Evolutionary conservation across 371 early-diverging fungal species (phyloP).

Genomic region (Mucor circinelloides): DNA sequence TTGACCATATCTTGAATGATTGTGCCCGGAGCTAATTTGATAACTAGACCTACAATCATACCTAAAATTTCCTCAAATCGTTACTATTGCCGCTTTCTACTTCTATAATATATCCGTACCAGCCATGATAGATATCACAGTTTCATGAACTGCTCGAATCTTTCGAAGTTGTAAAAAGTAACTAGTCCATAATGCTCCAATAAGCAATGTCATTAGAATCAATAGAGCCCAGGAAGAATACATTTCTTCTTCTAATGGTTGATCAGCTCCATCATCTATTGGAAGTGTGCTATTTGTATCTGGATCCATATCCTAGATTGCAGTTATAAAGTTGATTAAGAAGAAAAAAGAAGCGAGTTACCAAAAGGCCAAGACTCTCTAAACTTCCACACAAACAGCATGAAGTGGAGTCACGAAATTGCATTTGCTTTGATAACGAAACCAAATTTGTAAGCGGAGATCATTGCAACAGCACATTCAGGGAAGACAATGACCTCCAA

Average conservation of each 20-base stretch:
- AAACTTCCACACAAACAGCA: neutral
- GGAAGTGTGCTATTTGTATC: conserved; percentile 21
- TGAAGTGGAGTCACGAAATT: conserved; percentile 1
- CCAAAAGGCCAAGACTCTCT: neutral
- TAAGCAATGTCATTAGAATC: conserved; percentile 80
- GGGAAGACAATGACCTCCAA: neutral
- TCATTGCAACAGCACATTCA: neutral
- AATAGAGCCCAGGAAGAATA: conserved; percentile 85
- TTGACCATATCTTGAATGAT: conserved; percentile 84
- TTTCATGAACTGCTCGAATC: conserved; percentile 90
- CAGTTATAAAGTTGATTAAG: neutral
- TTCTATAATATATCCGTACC: conserved; percentile 42
- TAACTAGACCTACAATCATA: conserved; percentile 84
- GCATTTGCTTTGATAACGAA: neutral
- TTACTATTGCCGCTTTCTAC: neutral
- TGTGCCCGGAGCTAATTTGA: conserved; percentile 72
- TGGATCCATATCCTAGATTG: conserved; percentile 16
- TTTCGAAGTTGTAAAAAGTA: conserved; percentile 84
- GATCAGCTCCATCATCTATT: conserved; percentile 23
- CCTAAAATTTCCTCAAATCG: conserved; percentile 42
- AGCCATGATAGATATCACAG: conserved; percentile 89
- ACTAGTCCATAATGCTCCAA: conserved; percentile 81
- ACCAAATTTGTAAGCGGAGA: neutral
- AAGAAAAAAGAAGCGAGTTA: neutral
- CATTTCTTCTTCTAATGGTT: conserved; percentile 70